Base-by-base conservation (phyloP, 1,139 yeast genomes). In the Geotrichum phurueaensis region DNA sequence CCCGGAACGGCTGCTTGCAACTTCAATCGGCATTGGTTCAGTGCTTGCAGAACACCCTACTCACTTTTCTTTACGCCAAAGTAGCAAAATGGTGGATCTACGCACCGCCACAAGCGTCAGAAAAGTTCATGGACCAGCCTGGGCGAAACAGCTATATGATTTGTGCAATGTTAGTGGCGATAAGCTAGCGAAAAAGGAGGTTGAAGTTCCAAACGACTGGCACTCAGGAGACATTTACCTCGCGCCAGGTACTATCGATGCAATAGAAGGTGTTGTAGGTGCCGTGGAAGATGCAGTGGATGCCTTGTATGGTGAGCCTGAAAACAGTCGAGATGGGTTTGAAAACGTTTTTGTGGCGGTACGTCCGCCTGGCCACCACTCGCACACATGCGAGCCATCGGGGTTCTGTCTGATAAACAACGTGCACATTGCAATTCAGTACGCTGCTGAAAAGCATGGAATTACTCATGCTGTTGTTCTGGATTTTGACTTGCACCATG, bases 341-440 rank as follows among this genome's bases (percentile, higher is more conserved):
- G 81, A 79, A 65, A 78, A 86, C 61, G 86, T 86, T 1, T 88
- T 88, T 74, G 85, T 86, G 0, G 83, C 85, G 2, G 81, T 89
- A 54, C 78, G 96, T 60, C 96, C 96, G 1, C 96, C 96, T 0
- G 96, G 96, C 1, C 96, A 89, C 70, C 96, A 89, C 71, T 86
- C 91, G n/a, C 96, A 88, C 68, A 87, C 91, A 0, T 84, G 87
- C 63, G 80, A 84, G 22, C 96, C 96, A 0, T 85, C 92, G 48
- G 96, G 96, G n/a, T 89, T 89, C 70, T 89, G 96, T 72, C 75
- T 89, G 57, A 77, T 89, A 62, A 89, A 89, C 73, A 89, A 89
- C 68, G 96, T 86, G 0, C 96, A 89, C 65, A 83, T 89, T 58
- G 92, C 88, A 3, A 84, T 88, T 47, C 95, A 89, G 69, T 89